Conservation (phyloP, 345 rosid genomes). For the Cochlearia excelsa region DNA sequence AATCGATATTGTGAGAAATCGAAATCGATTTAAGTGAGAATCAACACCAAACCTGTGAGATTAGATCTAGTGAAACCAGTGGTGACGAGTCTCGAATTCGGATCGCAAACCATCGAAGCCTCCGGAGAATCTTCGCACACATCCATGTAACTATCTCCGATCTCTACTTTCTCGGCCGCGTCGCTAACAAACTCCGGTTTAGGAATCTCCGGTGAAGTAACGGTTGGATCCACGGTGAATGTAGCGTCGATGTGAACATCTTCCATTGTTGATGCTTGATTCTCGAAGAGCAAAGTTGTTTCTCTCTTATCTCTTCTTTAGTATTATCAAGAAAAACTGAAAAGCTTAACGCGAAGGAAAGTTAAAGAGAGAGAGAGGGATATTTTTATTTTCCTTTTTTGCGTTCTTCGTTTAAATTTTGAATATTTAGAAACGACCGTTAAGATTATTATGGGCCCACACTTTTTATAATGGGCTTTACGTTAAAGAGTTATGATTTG, state of each 20-base stretch:
- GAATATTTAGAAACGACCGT: conserved; percentile 32
- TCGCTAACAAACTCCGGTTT: conserved; percentile 38
- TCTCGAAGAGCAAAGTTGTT: not conserved
- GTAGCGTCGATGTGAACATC: conserved; percentile 31
- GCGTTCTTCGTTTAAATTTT: conserved; percentile 13
- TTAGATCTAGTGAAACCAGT: conserved; percentile 51
- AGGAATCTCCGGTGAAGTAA: conserved; percentile 27
- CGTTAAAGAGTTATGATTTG: no score
- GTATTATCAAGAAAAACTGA: conserved; percentile 4
- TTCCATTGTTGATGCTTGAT: conserved; percentile 41
- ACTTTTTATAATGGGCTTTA: conserved; percentile 8
- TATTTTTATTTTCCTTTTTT: conserved; percentile 20
- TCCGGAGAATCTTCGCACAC: conserved; percentile 41
- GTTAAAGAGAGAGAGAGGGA: conserved; percentile 5
- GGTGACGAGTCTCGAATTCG: conserved; percentile 55
- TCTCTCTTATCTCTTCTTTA: not conserved
- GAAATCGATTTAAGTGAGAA: conserved; percentile 6
- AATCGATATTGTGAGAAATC: not conserved
- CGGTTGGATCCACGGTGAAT: conserved; percentile 24
- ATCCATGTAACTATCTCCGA: conserved; percentile 37
- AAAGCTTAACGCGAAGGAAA: not conserved
- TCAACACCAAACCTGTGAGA: conserved; percentile 47
- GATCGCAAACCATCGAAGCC: conserved; percentile 75
- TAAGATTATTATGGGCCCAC: conserved; percentile 12
- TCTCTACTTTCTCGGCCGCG: conserved; percentile 36